A percentile compares a stretch with the other conserved stretches of the same genome.
These are phyloP conservation scores for Epipyxis sp. DNA, from an alignment of 108 stramenopile genomes.

Conservation along the genomic window DNA sequence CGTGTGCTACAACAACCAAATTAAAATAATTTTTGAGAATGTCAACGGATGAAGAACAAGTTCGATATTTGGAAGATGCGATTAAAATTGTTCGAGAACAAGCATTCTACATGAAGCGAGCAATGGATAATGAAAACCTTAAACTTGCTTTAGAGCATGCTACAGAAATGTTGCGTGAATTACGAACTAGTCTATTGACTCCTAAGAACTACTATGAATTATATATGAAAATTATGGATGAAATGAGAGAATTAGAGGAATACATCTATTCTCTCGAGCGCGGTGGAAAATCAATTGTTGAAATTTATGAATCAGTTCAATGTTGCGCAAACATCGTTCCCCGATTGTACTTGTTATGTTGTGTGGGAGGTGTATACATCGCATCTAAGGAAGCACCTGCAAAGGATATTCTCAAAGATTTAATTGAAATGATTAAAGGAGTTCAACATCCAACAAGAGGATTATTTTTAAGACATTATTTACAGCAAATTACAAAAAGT, in stretches of 20 bases:
- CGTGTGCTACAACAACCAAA: no score
- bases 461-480: slow-evolving; percentile 93
- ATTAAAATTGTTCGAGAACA: background rate
- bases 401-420: slow-evolving; percentile 82
- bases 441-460: slow-evolving; percentile 98
- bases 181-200: slow-evolving; percentile 68
- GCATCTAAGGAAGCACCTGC: slow-evolving; percentile 66
- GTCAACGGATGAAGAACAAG: slow-evolving; percentile 1
- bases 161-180: slow-evolving; percentile 81
- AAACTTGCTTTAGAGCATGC: slow-evolving; percentile 71
- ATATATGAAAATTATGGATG: slow-evolving; percentile 89
- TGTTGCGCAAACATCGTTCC: slow-evolving; percentile 88
- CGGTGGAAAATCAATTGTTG: slow-evolving; percentile 66
- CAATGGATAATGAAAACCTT: slow-evolving; percentile 58
- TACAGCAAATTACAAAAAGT: slow-evolving; percentile 78
- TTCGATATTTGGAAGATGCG: background rate
- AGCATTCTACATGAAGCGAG: slow-evolving; percentile 41
- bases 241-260: slow-evolving; percentile 85
- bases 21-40: background rate
- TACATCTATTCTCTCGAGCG: slow-evolving; percentile 66
- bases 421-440: slow-evolving; percentile 90
- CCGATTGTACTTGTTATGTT: slow-evolving; percentile 93
- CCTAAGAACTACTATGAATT: slow-evolving; percentile 98
- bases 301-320: slow-evolving; percentile 88
- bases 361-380: slow-evolving; percentile 88